Percentiles rank a stretch among this genome's conserved stretches.
phyloP scores from a whole-genome alignment of 108 stramenopile genomes.

The Asterionellopsis glacialis region DNA sequence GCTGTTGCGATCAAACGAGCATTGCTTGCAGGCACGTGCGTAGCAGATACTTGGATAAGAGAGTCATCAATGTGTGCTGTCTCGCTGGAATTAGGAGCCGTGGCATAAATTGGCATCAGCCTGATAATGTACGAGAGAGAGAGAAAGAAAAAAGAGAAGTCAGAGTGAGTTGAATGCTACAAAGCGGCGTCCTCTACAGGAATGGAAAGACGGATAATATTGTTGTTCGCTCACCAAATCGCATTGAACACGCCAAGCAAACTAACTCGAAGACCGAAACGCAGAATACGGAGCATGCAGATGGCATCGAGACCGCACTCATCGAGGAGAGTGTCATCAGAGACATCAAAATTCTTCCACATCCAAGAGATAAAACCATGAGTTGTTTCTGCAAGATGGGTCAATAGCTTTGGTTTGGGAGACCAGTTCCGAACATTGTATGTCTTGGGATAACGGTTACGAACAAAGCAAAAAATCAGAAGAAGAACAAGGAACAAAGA shows the following conservation, averaged over 20 bases:
- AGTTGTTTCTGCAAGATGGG: slow-evolving; percentile 18
- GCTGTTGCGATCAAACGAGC: slow-evolving; percentile 27
- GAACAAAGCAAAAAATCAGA: slow-evolving; percentile 16
- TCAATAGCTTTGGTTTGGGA: slow-evolving; percentile 6
- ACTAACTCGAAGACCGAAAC: slow-evolving; percentile 47
- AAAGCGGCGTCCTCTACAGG: no score
- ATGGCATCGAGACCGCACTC: slow-evolving; percentile 66
- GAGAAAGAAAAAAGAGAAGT: no score
- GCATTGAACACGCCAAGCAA: slow-evolving; percentile 39
- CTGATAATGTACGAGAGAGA: no score
- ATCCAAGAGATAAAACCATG: slow-evolving; percentile 32
- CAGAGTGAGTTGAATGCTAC: no score
- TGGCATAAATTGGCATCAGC: slow-evolving; percentile 46
- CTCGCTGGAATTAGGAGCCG: slow-evolving; percentile 16
- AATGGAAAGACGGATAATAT: no score
- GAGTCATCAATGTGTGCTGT: slow-evolving; percentile 20
- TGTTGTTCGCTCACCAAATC: slow-evolving; percentile 12
- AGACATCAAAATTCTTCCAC: slow-evolving; percentile 20
- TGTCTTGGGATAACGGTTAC: slow-evolving; percentile 14
- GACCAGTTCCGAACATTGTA: slow-evolving; percentile 27
- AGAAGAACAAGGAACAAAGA: slow-evolving; percentile 15
- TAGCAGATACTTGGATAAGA: slow-evolving; percentile 23
- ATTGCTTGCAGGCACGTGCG: slow-evolving; percentile 25
- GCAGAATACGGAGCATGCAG: slow-evolving; percentile 40
- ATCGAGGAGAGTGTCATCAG: slow-evolving; percentile 18